Base-by-base conservation (phyloP, 371 early-diverging fungal genomes). In the Lichtheimia hyalospora region DNA sequence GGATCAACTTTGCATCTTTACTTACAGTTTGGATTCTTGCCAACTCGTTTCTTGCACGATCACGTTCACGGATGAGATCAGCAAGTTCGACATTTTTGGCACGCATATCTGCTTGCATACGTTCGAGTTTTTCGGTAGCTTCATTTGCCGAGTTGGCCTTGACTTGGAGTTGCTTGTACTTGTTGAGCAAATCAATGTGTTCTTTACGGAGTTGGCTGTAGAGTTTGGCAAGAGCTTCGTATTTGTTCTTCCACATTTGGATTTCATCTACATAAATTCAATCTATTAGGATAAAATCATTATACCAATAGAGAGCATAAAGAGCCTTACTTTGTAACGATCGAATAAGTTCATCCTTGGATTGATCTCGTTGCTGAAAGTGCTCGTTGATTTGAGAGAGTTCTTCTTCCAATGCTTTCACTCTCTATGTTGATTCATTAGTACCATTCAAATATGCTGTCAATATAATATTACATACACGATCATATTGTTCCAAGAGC, bases 201-300 rank as follows among this genome's bases (percentile, higher is more conserved):
- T 96, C 97, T 69, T 96, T 95, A 57, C 98, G 89, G 43, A 98
- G 79, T 70, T 96, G 94, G 15, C 96, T 92, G 68, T 98, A 98
- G 24, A 97, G 78, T 64, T 93, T 94, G n/a, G 96, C 93, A 14
- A 96, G 70, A 12, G 92, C 90, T 65, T 94, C 95, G 63, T 94
- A 94, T 70, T 94, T 96, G 66, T 89, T 87, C 81, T 92, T 94
- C 91, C 92, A 93, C 73, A 90, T 87, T 56, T 87, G 85, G 23
- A 92, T 83, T 69, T 89, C 79, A 72, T 85, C 89, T 86, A 55
- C 44, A 55, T 21, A 14, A 5, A 15, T 50, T 15, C 18, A 7
- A 14, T 5, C 7, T 10, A 3, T 16, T 20, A 40, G 27, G 6
- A 25, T 21, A 46, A 46, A 46, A 46, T 4, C 0, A 16, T 46